A percentile compares a stretch with the other conserved stretches of the same genome.
phyloP scores from a whole-genome alignment of 495 filamentous ascomycete genomes.

The Hypoxylon rickii region DNA sequence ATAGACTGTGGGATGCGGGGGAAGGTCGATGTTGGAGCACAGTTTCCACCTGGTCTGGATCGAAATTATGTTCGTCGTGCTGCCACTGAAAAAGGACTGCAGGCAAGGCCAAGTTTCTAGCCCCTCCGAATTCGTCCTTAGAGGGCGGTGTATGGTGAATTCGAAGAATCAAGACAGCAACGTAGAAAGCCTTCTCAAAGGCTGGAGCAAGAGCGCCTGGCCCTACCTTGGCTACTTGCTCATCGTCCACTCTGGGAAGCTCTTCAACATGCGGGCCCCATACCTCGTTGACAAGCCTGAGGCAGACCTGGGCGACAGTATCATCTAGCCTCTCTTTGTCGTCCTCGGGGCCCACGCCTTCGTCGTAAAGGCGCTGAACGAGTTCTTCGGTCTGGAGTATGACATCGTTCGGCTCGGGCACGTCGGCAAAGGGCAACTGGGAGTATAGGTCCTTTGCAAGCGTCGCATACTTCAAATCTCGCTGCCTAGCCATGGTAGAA shows the following conservation, averaged over 20 bases:
- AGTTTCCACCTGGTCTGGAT: conserved; percentile 60
- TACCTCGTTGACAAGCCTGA: conserved; percentile 54
- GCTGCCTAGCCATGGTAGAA: conserved; percentile 34
- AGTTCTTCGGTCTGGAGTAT: conserved; percentile 60
- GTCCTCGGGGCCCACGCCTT: conserved; percentile 56
- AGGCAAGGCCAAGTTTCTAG: conserved; percentile 59
- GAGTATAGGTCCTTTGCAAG: conserved; percentile 58
- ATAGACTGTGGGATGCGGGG: conserved; percentile 71
- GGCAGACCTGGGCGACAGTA: conserved; percentile 58
- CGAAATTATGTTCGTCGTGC: conserved; percentile 67
- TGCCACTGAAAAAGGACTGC: conserved; percentile 81
- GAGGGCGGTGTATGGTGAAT: conserved; percentile 69
- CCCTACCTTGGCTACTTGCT: conserved; percentile 63
- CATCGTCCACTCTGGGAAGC: conserved; percentile 52
- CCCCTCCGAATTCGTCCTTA: conserved; percentile 44
- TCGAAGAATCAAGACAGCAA: conserved; percentile 71
- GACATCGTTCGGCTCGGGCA: conserved; percentile 57
- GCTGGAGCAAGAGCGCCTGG: conserved; percentile 61
- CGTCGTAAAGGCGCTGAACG: conserved; percentile 59
- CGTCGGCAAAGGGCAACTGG: conserved; percentile 47
- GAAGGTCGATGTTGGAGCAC: conserved; percentile 66
- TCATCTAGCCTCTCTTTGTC: conserved; percentile 59
- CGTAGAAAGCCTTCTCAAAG: conserved; percentile 72
- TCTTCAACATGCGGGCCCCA: conserved; percentile 61
- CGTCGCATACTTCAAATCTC: conserved; percentile 50